Conservation (phyloP, 805 yeast genomes). For the Saturnispora saitoi region DNA sequence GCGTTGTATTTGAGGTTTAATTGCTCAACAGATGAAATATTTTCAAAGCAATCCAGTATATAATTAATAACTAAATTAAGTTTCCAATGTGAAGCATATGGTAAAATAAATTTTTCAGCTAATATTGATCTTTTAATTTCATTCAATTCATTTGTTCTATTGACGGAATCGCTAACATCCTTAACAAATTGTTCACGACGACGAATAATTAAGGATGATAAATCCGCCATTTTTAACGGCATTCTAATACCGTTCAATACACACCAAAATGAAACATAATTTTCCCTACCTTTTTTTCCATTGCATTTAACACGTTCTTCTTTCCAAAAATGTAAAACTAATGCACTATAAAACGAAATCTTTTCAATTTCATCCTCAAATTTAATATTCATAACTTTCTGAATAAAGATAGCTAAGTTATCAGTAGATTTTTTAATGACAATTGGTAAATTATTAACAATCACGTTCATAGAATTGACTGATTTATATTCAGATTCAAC, state of each 20-base stretch:
- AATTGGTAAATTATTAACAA: constrained; percentile 14
- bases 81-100: constrained; percentile 45
- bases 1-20: constrained; percentile 25
- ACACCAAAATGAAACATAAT: constrained; percentile 40
- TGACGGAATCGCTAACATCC: constrained; percentile 16
- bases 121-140: constrained; percentile 42
- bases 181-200: constrained; percentile 22
- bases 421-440: constrained; percentile 6
- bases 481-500: constrained; percentile 10
- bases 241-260: constrained; percentile 64
- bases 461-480: constrained; percentile 15
- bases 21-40: constrained; percentile 13
- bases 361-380: constrained; percentile 17
- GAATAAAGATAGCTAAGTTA: constrained; percentile 15
- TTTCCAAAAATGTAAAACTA: constrained; percentile 44
- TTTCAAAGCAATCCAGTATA: constrained; percentile 15
- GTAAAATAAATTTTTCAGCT: constrained; percentile 47
- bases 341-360: constrained; percentile 37
- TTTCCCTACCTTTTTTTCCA: constrained; percentile 19
- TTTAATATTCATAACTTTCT: neutral
- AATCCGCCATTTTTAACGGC: constrained; percentile 47
- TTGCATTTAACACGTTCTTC: constrained; percentile 24
- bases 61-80: constrained; percentile 25
- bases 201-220: constrained; percentile 38
- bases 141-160: constrained; percentile 15